A percentile compares a stretch with the other conserved stretches of the same genome.
Conservation (phyloP, 2,329 filamentous ascomycete species). For the Sarocladium kiliense region DNA sequence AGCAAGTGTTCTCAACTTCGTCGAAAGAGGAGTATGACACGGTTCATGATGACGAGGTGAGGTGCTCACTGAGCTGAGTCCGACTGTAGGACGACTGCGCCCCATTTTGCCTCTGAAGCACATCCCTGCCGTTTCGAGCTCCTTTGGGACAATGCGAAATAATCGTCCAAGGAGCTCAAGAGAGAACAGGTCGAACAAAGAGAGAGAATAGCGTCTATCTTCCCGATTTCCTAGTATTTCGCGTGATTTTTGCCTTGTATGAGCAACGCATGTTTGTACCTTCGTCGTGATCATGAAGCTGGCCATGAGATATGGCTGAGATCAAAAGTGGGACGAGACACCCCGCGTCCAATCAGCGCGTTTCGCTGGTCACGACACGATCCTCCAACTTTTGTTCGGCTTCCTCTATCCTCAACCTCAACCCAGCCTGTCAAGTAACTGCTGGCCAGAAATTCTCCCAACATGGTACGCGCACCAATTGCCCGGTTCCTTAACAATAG, state of each 20-base stretch:
- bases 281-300: too few species aligned
- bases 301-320: too few species aligned
- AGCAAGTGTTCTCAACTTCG: too few species aligned
- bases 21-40: too few species aligned
- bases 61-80: not conserved
- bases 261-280: too few species aligned
- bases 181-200: too few species aligned
- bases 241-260: too few species aligned
- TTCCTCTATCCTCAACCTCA: not conserved
- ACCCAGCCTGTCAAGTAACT: conserved; percentile 3
- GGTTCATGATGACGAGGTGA: not conserved
- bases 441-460: conserved; percentile 9
- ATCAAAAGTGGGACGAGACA: not conserved
- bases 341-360: not conserved
- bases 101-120: not conserved
- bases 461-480: conserved; percentile 14
- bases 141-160: not conserved
- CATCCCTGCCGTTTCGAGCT: not conserved
- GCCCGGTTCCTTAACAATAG: too few species aligned
- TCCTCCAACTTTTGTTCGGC: conserved; percentile 7
- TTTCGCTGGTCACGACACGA: not conserved
- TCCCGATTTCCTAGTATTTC: too few species aligned
- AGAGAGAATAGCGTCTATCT: too few species aligned
- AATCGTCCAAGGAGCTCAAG: too few species aligned
- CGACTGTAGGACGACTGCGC: not conserved